Evolutionary conservation across 495 filamentous ascomycete genomes (phyloP).

Genomic region (Tuber calosporum): DNA sequence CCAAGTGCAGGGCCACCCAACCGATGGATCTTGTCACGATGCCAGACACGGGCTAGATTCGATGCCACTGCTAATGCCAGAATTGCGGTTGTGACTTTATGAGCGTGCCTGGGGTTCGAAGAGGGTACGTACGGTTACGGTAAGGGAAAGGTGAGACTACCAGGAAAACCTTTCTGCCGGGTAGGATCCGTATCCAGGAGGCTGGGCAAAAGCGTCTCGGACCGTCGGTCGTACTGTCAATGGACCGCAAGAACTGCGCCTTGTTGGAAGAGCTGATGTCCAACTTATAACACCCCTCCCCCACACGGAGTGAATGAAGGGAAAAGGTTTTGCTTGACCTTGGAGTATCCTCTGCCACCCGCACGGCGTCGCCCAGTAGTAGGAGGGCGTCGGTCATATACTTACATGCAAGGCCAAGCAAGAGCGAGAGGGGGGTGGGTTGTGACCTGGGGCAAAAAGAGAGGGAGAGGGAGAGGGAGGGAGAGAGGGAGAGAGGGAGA

Average conservation of each 20-base stretch:
- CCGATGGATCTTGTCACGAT: slow-evolving; percentile 39
- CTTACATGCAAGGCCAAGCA: slow-evolving; percentile 38
- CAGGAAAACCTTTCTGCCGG: slow-evolving; percentile 35
- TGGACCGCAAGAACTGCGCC: slow-evolving; percentile 38
- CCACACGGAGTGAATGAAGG: slow-evolving; percentile 29
- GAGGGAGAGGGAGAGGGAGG: slow-evolving; percentile 10
- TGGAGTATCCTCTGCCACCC: slow-evolving; percentile 34
- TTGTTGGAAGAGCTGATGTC: slow-evolving; percentile 37
- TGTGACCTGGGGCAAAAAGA: slow-evolving; percentile 33
- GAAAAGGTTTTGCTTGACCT: slow-evolving; percentile 24
- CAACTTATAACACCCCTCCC: slow-evolving; percentile 40
- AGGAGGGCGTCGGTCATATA: slow-evolving; percentile 26
- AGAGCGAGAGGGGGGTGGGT: slow-evolving; percentile 33
- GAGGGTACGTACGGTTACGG: too few relatives aligned
- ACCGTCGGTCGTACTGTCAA: slow-evolving; percentile 35
- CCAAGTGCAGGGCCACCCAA: slow-evolving; percentile 39
- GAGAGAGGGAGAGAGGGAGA: too few relatives aligned
- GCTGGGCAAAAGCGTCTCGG: slow-evolving; percentile 37
- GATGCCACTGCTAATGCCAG: slow-evolving; percentile 42
- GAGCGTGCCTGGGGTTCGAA: slow-evolving; percentile 34
- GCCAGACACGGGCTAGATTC: slow-evolving; percentile 39
- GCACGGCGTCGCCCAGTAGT: slow-evolving; percentile 33
- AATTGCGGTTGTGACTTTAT: slow-evolving; percentile 40
- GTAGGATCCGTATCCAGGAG: slow-evolving; percentile 40
- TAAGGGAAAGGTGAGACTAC: slow-evolving; percentile 39